phyloP scores from a whole-genome alignment of 805 yeast genomes.

The Suhomyces sp. region DNA sequence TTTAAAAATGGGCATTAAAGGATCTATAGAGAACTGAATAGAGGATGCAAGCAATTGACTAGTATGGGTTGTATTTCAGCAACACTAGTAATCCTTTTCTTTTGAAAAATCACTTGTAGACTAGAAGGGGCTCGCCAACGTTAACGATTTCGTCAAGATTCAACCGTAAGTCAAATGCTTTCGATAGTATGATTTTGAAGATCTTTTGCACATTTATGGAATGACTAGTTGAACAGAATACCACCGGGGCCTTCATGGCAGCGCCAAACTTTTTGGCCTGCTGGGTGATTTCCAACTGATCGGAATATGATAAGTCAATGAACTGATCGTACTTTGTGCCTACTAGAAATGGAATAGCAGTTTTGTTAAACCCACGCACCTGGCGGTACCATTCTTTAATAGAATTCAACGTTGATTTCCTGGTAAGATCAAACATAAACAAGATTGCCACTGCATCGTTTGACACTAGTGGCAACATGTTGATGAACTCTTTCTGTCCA shows the following conservation, averaged over 20 bases:
- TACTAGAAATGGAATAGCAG: constrained; percentile 85
- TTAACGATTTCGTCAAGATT: constrained; percentile 80
- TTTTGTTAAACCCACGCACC: constrained; percentile 82
- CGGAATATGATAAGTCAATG: constrained; percentile 71
- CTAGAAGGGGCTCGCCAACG: constrained; percentile 87
- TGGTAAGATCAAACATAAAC: constrained; percentile 83
- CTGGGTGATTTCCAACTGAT: constrained; percentile 79
- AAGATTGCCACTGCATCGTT: constrained; percentile 89
- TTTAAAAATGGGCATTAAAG: neutral
- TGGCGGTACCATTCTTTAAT: constrained; percentile 94
- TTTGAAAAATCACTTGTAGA: constrained; percentile 49
- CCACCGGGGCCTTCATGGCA: constrained; percentile 82
- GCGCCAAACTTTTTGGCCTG: constrained; percentile 81
- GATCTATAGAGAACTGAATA: neutral
- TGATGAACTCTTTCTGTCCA: constrained; percentile 91
- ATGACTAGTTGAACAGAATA: constrained; percentile 88
- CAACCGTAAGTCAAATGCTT: constrained; percentile 82
- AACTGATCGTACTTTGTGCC: constrained; percentile 94
- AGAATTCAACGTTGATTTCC: constrained; percentile 82
- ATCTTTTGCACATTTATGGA: constrained; percentile 92
- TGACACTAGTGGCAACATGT: constrained; percentile 91
- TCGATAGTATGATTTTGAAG: constrained; percentile 84
- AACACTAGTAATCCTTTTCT: neutral
- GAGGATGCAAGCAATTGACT: neutral
- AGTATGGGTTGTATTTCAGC: neutral